These are phyloP conservation scores for Microcos paniculata DNA, from an alignment of 345 rosid species.

Conservation along the genomic window DNA sequence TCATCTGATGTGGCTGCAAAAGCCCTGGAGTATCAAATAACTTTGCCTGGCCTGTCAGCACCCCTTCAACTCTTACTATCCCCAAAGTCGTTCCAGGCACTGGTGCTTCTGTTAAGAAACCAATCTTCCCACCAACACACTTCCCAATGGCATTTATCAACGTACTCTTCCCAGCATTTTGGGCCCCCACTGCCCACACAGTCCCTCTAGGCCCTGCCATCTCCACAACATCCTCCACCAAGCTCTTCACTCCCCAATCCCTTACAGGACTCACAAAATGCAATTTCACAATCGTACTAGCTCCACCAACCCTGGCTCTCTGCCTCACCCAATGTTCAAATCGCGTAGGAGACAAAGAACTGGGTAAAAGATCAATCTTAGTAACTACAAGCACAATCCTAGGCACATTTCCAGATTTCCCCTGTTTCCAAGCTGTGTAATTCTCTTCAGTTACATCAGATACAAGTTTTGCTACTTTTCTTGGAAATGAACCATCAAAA, in stretches of 20 bases:
- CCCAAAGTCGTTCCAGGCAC: slow-evolving; percentile 93
- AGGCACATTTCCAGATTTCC: slow-evolving; percentile 79
- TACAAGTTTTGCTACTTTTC: slow-evolving; percentile 70
- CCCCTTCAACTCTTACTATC: slow-evolving; percentile 78
- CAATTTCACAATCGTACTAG: slow-evolving; percentile 56
- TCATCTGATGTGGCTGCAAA: slow-evolving; percentile 79
- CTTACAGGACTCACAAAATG: slow-evolving; percentile 86
- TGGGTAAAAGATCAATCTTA: slow-evolving; percentile 84
- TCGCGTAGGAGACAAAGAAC: slow-evolving; percentile 60
- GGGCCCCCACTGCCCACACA: slow-evolving; percentile 92
- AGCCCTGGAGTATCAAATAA: slow-evolving; percentile 90
- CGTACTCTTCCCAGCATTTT: slow-evolving; percentile 92
- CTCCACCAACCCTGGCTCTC: slow-evolving; percentile 81
- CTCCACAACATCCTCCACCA: slow-evolving; percentile 66
- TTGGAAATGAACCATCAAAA: slow-evolving; percentile 89
- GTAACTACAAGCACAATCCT: slow-evolving; percentile 79
- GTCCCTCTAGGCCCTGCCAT: slow-evolving; percentile 83
- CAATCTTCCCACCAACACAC: slow-evolving; percentile 48
- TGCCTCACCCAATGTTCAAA: slow-evolving; percentile 89
- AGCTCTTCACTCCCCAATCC: slow-evolving; percentile 82
- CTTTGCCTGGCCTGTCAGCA: slow-evolving; percentile 76
- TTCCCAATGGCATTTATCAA: slow-evolving; percentile 75
- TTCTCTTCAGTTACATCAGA: slow-evolving; percentile 72
- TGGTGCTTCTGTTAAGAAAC: slow-evolving; percentile 84
- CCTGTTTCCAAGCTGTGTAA: slow-evolving; percentile 71